A percentile compares a stretch with the other conserved stretches of the same genome.
These are phyloP conservation scores for Xylaria sp. DNA, from an alignment of 2,329 filamentous ascomycete species.

Conservation along the genomic window DNA sequence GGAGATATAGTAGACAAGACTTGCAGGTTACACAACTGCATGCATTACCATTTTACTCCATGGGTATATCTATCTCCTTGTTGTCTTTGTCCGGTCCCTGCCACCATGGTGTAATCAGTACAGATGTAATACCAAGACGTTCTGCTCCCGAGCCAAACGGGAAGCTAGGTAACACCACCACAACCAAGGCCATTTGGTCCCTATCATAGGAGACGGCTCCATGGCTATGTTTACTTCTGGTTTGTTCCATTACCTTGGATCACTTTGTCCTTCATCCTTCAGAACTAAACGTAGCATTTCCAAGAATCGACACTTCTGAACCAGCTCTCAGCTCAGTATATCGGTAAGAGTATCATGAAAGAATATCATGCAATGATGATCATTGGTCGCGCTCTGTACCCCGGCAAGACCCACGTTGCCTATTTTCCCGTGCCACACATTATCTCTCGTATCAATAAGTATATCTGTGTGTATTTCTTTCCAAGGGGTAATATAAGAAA, in stretches of 20 bases:
- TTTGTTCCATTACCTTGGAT: background rate
- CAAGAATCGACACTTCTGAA: background rate
- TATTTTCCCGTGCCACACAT: no score
- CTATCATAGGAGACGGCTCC: background rate
- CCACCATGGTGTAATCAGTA: background rate
- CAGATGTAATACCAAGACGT: background rate
- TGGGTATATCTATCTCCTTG: background rate
- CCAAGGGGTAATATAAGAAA: no score
- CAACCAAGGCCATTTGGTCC: no score
- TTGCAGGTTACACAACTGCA: background rate
- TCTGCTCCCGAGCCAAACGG: background rate
- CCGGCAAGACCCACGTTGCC: no score
- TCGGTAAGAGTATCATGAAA: background rate
- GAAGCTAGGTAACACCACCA: background rate
- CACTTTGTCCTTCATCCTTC: background rate
- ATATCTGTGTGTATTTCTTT: no score
- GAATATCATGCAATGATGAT: no score
- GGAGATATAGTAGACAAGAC: constrained; percentile 7
- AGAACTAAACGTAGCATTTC: background rate
- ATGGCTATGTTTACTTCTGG: background rate
- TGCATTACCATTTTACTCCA: background rate
- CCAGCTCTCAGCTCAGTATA: background rate
- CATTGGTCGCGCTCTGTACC: no score
- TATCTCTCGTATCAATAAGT: no score
- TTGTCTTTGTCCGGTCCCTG: background rate